Evolutionary conservation across 768 basidiomycete species (phyloP).

Genomic region (Tephrocybe sp.): DNA sequence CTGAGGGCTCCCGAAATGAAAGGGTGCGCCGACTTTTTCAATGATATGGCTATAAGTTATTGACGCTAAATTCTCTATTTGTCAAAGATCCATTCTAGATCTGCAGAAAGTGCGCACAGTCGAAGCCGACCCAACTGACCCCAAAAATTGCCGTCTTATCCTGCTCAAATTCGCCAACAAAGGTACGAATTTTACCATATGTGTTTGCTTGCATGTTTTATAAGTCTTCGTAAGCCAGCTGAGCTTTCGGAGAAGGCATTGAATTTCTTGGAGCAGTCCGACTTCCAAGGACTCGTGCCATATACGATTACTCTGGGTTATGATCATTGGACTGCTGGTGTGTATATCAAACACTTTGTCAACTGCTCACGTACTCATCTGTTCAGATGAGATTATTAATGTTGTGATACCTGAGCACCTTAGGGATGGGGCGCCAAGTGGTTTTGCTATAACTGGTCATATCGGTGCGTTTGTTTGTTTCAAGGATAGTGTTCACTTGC

Average conservation of each 20-base stretch:
- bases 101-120: slow-evolving; percentile 69
- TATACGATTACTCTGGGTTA: slow-evolving; percentile 73
- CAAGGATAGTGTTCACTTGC: not conserved
- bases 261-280: slow-evolving; percentile 56
- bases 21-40: slow-evolving; percentile 41
- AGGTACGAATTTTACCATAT: slow-evolving; percentile 42
- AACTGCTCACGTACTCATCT: slow-evolving; percentile 21
- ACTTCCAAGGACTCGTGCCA: slow-evolving; percentile 45
- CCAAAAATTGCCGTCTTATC: slow-evolving; percentile 58
- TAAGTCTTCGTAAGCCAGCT: slow-evolving; percentile 53
- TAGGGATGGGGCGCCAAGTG: slow-evolving; percentile 76
- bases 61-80: slow-evolving; percentile 3
- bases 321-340: slow-evolving; percentile 88
- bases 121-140: slow-evolving; percentile 46
- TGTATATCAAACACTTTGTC: not conserved
- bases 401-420: slow-evolving; percentile 80
- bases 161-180: slow-evolving; percentile 60
- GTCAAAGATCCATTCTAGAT: slow-evolving; percentile 59
- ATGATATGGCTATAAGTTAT: not conserved
- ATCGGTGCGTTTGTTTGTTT: slow-evolving; percentile 60
- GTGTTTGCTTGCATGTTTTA: slow-evolving; percentile 7
- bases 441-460: slow-evolving; percentile 89
- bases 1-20: slow-evolving; percentile 59
- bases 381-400: slow-evolving; percentile 81
- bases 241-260: slow-evolving; percentile 58